phyloP scores from a whole-genome alignment of 768 basidiomycete species.

The Kondoa malvinella region DNA sequence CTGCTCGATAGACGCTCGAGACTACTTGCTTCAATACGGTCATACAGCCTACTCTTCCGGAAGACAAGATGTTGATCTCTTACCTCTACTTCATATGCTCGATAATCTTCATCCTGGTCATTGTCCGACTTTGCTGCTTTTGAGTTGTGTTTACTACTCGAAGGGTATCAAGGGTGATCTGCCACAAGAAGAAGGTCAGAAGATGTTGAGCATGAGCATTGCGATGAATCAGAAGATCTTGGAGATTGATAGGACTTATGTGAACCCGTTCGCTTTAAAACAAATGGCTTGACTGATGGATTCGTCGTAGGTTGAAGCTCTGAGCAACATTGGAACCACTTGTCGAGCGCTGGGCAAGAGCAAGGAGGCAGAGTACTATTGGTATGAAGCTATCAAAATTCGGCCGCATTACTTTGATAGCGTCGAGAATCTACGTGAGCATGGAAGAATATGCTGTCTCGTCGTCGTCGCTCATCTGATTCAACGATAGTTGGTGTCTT shows the following conservation, averaged over 20 bases:
- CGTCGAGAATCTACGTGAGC: slow-evolving; percentile 30
- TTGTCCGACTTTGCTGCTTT: slow-evolving; percentile 32
- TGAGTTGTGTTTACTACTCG: slow-evolving; percentile 33
- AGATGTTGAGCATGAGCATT: slow-evolving; percentile 29
- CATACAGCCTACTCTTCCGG: slow-evolving; percentile 19
- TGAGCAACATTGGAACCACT: slow-evolving; percentile 36
- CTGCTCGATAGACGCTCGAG: slow-evolving; percentile 16
- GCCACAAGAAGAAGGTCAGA: slow-evolving; percentile 23
- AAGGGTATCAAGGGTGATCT: slow-evolving; percentile 22
- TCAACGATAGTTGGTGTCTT: slow-evolving; percentile 28
- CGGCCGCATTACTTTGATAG: slow-evolving; percentile 24
- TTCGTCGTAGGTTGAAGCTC: slow-evolving; percentile 32
- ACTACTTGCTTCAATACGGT: slow-evolving; percentile 21
- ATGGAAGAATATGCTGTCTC: not conserved
- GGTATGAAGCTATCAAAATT: slow-evolving; percentile 34
- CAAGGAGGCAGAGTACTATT: slow-evolving; percentile 34
- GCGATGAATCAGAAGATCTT: slow-evolving; percentile 31
- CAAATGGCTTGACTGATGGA: not conserved
- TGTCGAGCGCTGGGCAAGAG: slow-evolving; percentile 31
- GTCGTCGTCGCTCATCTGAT: not conserved
- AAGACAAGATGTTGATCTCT: not conserved
- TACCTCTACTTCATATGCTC: slow-evolving; percentile 30
- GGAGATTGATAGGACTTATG: slow-evolving; percentile 26
- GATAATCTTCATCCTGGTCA: slow-evolving; percentile 31
- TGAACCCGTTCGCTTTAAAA: slow-evolving; percentile 7